Evolutionary conservation across 73 alveolate species (phyloP).

Genomic region (Durusdinium trenchii): DNA sequence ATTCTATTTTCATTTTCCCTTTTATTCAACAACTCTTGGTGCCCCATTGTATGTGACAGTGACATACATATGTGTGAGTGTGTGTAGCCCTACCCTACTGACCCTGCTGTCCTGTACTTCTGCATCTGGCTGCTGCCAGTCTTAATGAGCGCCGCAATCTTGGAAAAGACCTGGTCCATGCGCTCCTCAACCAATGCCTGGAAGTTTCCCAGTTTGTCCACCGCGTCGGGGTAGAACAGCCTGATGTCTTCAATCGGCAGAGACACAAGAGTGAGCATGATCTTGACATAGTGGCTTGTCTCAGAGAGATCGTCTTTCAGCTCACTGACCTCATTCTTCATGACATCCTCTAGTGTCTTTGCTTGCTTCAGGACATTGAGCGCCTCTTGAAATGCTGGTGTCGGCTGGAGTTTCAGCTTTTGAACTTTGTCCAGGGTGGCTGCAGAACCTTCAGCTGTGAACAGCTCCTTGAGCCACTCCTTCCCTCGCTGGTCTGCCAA

Average conservation of each 20-base stretch:
- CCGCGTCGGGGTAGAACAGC: not conserved
- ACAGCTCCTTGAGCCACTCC: not conserved
- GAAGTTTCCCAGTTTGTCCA: not conserved
- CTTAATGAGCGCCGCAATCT: not conserved
- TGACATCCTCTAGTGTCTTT: not conserved
- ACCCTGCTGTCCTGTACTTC: not conserved
- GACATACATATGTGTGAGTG: no score
- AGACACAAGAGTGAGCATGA: not conserved
- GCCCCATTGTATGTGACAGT: no score
- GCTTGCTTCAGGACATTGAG: not conserved
- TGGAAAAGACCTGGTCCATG: not conserved
- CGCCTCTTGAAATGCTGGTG: not conserved
- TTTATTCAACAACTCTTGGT: not conserved
- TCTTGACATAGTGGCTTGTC: not conserved
- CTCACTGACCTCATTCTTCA: not conserved
- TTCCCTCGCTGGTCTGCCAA: not conserved
- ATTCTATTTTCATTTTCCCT: no score
- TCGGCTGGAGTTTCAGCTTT: not conserved
- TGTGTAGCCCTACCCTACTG: not conserved
- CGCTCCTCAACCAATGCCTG: not conserved
- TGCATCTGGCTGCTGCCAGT: not conserved
- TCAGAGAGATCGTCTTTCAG: not conserved
- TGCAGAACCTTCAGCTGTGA: not conserved
- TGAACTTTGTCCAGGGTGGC: not conserved
- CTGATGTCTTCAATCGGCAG: conserved; percentile 6